phyloP scores from a whole-genome alignment of 768 basidiomycete species.

The Termitomyces sp. region DNA sequence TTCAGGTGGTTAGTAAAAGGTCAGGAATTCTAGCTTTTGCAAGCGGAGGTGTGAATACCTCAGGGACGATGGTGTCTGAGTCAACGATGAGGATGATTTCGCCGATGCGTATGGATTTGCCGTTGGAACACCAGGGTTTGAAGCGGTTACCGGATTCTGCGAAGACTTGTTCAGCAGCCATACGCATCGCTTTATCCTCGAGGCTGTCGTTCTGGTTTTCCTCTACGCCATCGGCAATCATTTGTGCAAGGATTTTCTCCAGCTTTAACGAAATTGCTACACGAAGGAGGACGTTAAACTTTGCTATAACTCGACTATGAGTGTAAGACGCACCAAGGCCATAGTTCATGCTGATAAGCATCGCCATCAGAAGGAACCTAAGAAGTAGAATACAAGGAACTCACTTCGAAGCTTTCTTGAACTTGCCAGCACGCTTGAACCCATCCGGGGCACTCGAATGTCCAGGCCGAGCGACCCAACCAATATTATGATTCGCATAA shows the following conservation, averaged over 20 bases:
- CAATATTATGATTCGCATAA: constrained; percentile 75
- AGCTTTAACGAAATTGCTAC: constrained; percentile 55
- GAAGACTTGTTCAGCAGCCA: constrained; percentile 69
- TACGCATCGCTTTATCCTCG: constrained; percentile 66
- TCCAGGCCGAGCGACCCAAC: constrained; percentile 74
- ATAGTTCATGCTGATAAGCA: constrained; percentile 66
- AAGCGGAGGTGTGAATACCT: constrained; percentile 27
- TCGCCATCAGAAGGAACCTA: background rate
- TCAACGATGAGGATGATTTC: constrained; percentile 81
- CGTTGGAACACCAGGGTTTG: constrained; percentile 73
- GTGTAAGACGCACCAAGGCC: constrained; percentile 34
- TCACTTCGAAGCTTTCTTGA: constrained; percentile 74
- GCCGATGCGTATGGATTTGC: constrained; percentile 67
- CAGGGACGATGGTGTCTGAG: constrained; percentile 73
- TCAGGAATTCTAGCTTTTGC: background rate
- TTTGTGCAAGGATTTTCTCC: constrained; percentile 43
- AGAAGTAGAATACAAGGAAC: constrained; percentile 11
- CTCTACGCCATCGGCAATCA: constrained; percentile 36
- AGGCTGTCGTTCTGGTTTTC: constrained; percentile 44
- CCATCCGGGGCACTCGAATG: constrained; percentile 69
- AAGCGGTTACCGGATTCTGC: constrained; percentile 49
- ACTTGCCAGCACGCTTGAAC: constrained; percentile 88
- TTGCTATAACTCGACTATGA: background rate
- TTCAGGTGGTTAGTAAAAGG: background rate
- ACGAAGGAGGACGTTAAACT: constrained; percentile 1